phyloP scores from a whole-genome alignment of 2,329 filamentous ascomycete species.

The Cadophora luteo-olivacea region DNA sequence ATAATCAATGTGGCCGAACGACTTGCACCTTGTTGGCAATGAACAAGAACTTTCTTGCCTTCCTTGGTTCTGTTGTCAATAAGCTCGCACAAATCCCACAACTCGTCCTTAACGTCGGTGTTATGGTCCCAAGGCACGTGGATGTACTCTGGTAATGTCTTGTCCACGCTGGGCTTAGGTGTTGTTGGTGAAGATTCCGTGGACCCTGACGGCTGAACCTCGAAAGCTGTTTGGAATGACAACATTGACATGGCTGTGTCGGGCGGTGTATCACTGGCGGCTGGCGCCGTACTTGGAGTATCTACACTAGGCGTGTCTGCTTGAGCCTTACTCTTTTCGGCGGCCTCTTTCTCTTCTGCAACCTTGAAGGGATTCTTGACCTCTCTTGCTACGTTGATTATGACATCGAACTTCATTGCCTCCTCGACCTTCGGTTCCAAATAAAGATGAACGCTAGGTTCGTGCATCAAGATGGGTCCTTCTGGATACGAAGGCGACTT shows the following conservation, averaged over 20 bases:
- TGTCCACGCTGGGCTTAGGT: slow-evolving; percentile 56
- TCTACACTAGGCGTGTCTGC: slow-evolving; percentile 28
- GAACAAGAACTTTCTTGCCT: slow-evolving; percentile 80
- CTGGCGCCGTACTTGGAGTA: slow-evolving; percentile 16
- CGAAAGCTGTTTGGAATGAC: slow-evolving; percentile 67
- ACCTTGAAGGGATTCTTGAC: slow-evolving; percentile 75
- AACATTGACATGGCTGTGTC: slow-evolving; percentile 64
- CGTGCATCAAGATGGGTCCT: slow-evolving; percentile 82
- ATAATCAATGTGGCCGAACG: slow-evolving; percentile 87
- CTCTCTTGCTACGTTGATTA: slow-evolving; percentile 85
- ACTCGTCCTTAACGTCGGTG: slow-evolving; percentile 80
- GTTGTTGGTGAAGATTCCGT: slow-evolving; percentile 56
- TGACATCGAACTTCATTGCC: slow-evolving; percentile 78
- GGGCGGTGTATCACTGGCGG: slow-evolving; percentile 32
- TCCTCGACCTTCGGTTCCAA: slow-evolving; percentile 81
- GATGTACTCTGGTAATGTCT: slow-evolving; percentile 76
- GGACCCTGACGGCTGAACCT: slow-evolving; percentile 52
- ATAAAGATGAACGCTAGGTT: slow-evolving; percentile 79
- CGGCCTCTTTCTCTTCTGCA: slow-evolving; percentile 44
- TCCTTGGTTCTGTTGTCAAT: slow-evolving; percentile 76
- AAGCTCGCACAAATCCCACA: slow-evolving; percentile 75
- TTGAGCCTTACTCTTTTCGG: slow-evolving; percentile 39
- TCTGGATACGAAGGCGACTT: slow-evolving; percentile 85
- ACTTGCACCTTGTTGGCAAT: slow-evolving; percentile 87
- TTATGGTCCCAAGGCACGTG: slow-evolving; percentile 91